These are phyloP conservation scores for Castanea sativa DNA, from an alignment of 306 rosid genomes.

Conservation along the genomic window DNA sequence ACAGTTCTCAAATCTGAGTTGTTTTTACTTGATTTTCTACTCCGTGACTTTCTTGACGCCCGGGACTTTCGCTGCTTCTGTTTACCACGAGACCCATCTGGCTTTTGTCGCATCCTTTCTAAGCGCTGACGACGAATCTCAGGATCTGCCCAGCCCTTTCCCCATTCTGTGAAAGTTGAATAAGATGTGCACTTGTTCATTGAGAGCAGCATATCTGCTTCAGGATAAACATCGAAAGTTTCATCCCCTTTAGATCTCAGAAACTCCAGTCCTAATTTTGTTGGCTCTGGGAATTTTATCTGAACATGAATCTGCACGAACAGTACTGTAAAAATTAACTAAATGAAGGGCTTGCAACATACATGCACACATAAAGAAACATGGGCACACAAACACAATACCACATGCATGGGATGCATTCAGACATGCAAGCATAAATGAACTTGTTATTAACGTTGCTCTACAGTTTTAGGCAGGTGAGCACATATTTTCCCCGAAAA, in stretches of 20 bases:
- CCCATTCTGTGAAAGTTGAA: conserved; percentile 84
- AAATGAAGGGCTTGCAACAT: conserved; percentile 14
- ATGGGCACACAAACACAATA: conserved; percentile 3
- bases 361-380: background rate
- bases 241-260: conserved; percentile 38
- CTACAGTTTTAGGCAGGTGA: too few species aligned
- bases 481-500: too few species aligned
- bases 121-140: conserved; percentile 85
- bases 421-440: background rate
- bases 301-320: conserved; percentile 70
- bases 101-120: conserved; percentile 39
- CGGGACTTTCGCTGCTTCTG: conserved; percentile 26
- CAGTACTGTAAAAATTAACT: conserved; percentile 9
- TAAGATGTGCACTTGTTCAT: conserved; percentile 40
- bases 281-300: conserved; percentile 63
- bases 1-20: conserved; percentile 45
- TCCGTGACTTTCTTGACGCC: conserved; percentile 25
- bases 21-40: conserved; percentile 33
- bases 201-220: conserved; percentile 85
- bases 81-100: conserved; percentile 10
- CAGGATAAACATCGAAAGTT: conserved; percentile 62
- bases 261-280: conserved; percentile 67
- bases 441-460: too few species aligned
- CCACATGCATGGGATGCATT: background rate
- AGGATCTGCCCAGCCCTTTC: conserved; percentile 95